A percentile compares a stretch with the other conserved stretches of the same genome.
Evolutionary conservation across 805 yeast species (phyloP).

Genomic region (Brettanomyces custersianus): DNA sequence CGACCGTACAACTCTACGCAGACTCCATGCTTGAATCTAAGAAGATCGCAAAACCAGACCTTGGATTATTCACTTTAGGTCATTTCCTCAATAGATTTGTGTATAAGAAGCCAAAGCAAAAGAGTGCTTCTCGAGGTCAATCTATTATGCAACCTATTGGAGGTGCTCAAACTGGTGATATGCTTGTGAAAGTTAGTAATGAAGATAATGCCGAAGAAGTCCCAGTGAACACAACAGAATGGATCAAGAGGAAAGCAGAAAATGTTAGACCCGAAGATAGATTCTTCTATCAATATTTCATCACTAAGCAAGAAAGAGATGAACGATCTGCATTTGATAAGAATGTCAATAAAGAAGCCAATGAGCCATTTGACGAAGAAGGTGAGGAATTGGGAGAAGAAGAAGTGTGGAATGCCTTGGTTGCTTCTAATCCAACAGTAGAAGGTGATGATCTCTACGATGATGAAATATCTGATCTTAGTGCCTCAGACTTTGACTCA

Average conservation of each 20-base stretch:
- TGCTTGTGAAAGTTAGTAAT: conserved; percentile 39
- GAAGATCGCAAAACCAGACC: conserved; percentile 64
- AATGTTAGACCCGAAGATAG: conserved; percentile 79
- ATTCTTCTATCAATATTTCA: conserved; percentile 82
- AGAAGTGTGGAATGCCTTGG: conserved; percentile 56
- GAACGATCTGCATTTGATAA: conserved; percentile 30
- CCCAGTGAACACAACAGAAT: conserved; percentile 80
- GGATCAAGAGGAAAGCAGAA: conserved; percentile 57
- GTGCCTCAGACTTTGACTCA: conserved; percentile 27
- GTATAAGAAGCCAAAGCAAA: conserved; percentile 83
- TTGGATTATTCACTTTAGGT: conserved; percentile 76
- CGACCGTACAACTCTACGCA: conserved; percentile 81
- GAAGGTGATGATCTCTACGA: conserved; percentile 31
- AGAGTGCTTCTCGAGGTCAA: conserved; percentile 64
- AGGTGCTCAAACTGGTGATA: conserved; percentile 66
- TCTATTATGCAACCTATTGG: conserved; percentile 98
- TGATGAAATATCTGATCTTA: conserved; percentile 30
- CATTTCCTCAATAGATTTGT: conserved; percentile 95
- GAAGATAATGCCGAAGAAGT: conserved; percentile 22
- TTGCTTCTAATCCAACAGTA: conserved; percentile 47
- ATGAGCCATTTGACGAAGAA: conserved; percentile 28
- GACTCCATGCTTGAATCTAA: conserved; percentile 36
- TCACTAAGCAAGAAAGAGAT: conserved; percentile 42
- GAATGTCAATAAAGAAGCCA: conserved; percentile 37
- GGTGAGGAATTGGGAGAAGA: conserved; percentile 41